These are phyloP conservation scores for Mycena maculata DNA, from an alignment of 768 basidiomycete genomes.

Conservation along the genomic window DNA sequence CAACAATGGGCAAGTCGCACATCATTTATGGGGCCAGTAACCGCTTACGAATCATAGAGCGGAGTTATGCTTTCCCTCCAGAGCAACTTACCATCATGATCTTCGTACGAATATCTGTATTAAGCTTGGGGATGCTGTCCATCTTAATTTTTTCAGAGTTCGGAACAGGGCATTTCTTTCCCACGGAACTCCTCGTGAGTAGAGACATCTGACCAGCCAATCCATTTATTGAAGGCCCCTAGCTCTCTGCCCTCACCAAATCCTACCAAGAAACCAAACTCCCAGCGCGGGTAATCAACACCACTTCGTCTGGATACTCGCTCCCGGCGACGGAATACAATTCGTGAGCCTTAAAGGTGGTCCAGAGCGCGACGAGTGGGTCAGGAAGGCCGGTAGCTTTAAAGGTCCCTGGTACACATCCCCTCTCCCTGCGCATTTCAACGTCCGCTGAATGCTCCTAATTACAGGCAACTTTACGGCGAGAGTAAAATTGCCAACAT, in stretches of 20 bases:
- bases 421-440: background rate
- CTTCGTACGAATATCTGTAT: conserved; percentile 2
- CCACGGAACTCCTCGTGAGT: conserved; percentile 26
- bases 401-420: conserved; percentile 5
- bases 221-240: background rate
- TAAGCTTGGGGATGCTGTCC: too few species aligned
- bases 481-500: conserved; percentile 41
- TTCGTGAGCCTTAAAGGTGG: conserved; percentile 25
- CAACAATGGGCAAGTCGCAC: conserved; percentile 40
- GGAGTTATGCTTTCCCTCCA: conserved; percentile 41
- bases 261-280: conserved; percentile 26
- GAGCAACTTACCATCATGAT: conserved; percentile 35
- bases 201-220: background rate
- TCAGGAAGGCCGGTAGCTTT: conserved; percentile 2
- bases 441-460: background rate
- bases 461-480: conserved; percentile 12
- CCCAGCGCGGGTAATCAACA: conserved; percentile 44
- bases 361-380: conserved; percentile 19
- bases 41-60: conserved; percentile 3
- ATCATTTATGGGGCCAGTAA: too few species aligned
- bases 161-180: conserved; percentile 31
- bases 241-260: conserved; percentile 35
- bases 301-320: conserved; percentile 25
- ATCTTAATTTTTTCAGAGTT: background rate
- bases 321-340: conserved; percentile 3